Evolutionary conservation across 1,284 basidiomycete genomes (phyloP).

Genomic region (Vanrija humicola): DNA sequence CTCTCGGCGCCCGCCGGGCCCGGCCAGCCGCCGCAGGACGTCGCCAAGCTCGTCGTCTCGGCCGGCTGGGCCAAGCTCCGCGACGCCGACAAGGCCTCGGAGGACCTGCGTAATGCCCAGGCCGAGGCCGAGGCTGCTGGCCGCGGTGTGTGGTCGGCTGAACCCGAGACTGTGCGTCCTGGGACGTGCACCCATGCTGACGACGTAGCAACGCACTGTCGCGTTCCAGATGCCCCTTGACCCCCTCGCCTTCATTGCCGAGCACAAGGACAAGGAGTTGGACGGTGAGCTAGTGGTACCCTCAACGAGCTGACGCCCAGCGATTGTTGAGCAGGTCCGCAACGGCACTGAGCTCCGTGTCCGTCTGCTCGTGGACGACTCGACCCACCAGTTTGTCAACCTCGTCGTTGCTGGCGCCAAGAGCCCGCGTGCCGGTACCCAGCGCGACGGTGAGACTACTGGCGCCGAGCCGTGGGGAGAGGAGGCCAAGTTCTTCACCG

Average conservation of each 20-base stretch:
- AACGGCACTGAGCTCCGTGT: slow-evolving; percentile 89
- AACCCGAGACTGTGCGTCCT: slow-evolving; percentile 57
- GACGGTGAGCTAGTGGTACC: slow-evolving; percentile 59
- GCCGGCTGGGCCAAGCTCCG: slow-evolving; percentile 90
- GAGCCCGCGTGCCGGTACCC: slow-evolving; percentile 62
- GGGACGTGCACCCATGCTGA: background rate
- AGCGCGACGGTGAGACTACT: slow-evolving; percentile 64
- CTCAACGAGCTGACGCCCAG: slow-evolving; percentile 48
- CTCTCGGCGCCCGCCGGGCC: slow-evolving; percentile 46
- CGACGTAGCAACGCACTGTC: slow-evolving; percentile 62
- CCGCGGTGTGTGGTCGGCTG: slow-evolving; percentile 78
- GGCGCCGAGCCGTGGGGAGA: slow-evolving; percentile 73
- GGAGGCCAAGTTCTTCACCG: slow-evolving; percentile 94
- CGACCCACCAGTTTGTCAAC: slow-evolving; percentile 61
- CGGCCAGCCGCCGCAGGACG: slow-evolving; percentile 55
- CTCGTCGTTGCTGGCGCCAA: slow-evolving; percentile 76
- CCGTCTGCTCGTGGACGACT: slow-evolving; percentile 79
- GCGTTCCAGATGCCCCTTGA: slow-evolving; percentile 86
- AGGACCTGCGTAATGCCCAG: slow-evolving; percentile 57
- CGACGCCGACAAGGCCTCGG: slow-evolving; percentile 62
- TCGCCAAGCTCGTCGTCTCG: slow-evolving; percentile 72
- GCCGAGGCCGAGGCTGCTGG: slow-evolving; percentile 70
- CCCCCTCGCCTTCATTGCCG: slow-evolving; percentile 78
- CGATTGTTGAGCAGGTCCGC: slow-evolving; percentile 87
- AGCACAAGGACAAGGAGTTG: slow-evolving; percentile 84